Evolutionary conservation across 2,329 filamentous ascomycete genomes (phyloP), one percentile per base, ranked within the genome.

Genomic region (Trichoderma cornu-damae): DNA sequence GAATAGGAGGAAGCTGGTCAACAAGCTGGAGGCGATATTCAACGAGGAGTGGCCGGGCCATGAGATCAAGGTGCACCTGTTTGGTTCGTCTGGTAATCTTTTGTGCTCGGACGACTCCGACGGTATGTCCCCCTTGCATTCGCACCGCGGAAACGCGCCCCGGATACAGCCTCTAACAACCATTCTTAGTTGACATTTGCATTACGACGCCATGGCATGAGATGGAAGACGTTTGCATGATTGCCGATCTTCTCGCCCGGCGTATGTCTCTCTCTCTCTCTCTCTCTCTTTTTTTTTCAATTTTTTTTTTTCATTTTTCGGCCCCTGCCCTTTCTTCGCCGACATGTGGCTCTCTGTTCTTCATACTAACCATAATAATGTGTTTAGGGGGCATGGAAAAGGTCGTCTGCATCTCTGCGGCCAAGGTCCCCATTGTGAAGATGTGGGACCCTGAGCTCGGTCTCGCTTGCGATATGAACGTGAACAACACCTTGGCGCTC

Each of bases 381-480:
- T n/a, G n/a, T 40, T 83, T 66, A 96, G 93, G 90, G 76, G 93
- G 93, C 37, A 99, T 99, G 94, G 83, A 97, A 71, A 90, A 90
- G 67, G 91, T 99, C 1, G 89, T 96, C 22, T 99, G 94, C 70
- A 90, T 97, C 52, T 90, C 90, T 26, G 89, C 88, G 40, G 94
- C 94, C 59, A 97, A 96, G 73, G 94, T 99, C 12, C 93, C 94
- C 3, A 99, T 99, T 67, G 94, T 99, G 65, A 97, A 97, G 77
- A 89, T 96, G 57, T 99, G 94, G 92, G 94, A 99, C 70, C 94
- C 94, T 3, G 90, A 96, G 70, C 78, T 96, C 58, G 79, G 86
- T 62, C 79, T 99, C 50, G 89, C 91, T 14, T 96, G 92, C 71
- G 94, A 99, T 70, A 94, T 99, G 87, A 99, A 99, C 66, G 92